A percentile compares a stretch with the other conserved stretches of the same genome.
These are phyloP conservation scores for Hortaea sp. DNA, from an alignment of 2,329 filamentous ascomycete genomes.

Conservation along the genomic window DNA sequence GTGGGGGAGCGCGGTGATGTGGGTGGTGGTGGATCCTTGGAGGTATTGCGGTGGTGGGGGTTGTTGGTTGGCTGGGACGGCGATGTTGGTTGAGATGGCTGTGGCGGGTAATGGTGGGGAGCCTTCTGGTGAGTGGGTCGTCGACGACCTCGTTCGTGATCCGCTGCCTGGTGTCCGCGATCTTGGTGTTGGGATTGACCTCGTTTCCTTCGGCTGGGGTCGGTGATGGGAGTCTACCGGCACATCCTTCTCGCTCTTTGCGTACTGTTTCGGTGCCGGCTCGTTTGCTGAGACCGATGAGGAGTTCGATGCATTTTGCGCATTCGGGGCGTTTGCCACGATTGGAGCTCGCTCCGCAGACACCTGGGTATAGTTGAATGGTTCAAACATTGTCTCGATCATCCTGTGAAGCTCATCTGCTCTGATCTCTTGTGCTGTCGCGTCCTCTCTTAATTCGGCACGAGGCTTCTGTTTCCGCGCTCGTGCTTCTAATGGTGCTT, in stretches of 20 bases:
- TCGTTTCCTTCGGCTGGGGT: constrained; percentile 8
- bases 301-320: too few relatives aligned
- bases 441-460: constrained; percentile 84
- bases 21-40: constrained; percentile 7
- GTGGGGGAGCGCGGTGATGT: too few relatives aligned
- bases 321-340: constrained; percentile 2
- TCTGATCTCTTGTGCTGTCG: constrained; percentile 86
- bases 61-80: constrained; percentile 10
- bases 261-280: constrained; percentile 2
- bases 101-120: constrained; percentile 33
- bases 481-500: constrained; percentile 86
- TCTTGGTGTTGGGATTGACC: constrained; percentile 22
- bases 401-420: constrained; percentile 89
- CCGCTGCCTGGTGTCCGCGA: constrained; percentile 29
- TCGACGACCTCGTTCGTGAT: constrained; percentile 31
- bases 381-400: constrained; percentile 88
- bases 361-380: constrained; percentile 86
- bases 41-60: constrained; percentile 16
- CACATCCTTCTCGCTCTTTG: constrained; percentile 10
- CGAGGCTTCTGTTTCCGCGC: constrained; percentile 88
- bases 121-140: constrained; percentile 37
- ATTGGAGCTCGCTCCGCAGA: constrained; percentile 54
- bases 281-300: constrained; percentile 3
- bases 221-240: constrained; percentile 1
- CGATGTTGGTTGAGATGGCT: constrained; percentile 6